Percentiles rank a stretch among this genome's conserved stretches.
phyloP scores from a whole-genome alignment of 768 basidiomycete genomes.

The Coprinopsis cinerea region DNA sequence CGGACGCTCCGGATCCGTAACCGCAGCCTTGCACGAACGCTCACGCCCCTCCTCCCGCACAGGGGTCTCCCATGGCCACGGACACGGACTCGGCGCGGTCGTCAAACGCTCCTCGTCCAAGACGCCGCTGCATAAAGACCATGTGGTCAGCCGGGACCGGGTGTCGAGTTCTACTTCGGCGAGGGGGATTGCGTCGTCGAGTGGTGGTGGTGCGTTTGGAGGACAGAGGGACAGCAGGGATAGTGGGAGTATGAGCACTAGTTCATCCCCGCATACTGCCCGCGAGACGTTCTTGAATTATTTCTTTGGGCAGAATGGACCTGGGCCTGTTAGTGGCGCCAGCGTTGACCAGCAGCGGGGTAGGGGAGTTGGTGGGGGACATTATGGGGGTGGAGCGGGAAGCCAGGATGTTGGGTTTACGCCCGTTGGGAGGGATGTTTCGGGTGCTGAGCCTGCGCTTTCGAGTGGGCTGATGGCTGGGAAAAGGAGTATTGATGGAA shows the following conservation, averaged over 20 bases:
- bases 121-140: conserved; percentile 17
- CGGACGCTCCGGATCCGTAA: conserved; percentile 71
- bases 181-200: neutral
- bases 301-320: conserved; percentile 91
- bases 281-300: conserved; percentile 94
- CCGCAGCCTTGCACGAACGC: conserved; percentile 73
- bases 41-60: conserved; percentile 31
- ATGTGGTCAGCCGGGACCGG: conserved; percentile 15
- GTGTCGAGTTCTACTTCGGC: neutral
- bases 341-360: conserved; percentile 40
- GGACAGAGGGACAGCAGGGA: too few relatives aligned
- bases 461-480: conserved; percentile 62
- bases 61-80: too few relatives aligned
- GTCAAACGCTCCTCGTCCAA: conserved; percentile 33
- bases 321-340: conserved; percentile 61
- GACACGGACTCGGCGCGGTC: conserved; percentile 32
- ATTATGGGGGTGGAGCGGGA: conserved; percentile 1
- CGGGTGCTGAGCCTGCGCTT: conserved; percentile 43
- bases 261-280: conserved; percentile 45
- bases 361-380: conserved; percentile 7
- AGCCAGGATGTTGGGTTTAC: conserved; percentile 22
- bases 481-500: conserved; percentile 63
- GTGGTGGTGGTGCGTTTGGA: neutral
- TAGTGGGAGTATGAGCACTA: conserved; percentile 21
- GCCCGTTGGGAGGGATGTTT: conserved; percentile 61